phyloP scores from a whole-genome alignment of 768 basidiomycete genomes.

The Russula abietina region DNA sequence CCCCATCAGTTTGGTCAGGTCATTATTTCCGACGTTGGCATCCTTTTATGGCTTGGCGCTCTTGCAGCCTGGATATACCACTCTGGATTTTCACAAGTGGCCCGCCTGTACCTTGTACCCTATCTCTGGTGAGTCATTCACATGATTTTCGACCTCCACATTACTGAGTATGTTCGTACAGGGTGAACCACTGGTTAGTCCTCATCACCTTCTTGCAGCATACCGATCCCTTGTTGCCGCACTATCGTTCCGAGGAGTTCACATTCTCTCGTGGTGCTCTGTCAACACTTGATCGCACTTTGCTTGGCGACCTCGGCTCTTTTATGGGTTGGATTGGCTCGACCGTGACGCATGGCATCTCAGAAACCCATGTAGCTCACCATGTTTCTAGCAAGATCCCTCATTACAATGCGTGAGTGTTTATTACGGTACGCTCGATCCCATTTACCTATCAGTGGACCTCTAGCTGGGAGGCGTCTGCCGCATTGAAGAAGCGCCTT shows the following conservation, averaged over 20 bases:
- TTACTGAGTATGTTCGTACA: slow-evolving; percentile 26
- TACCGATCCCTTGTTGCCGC: slow-evolving; percentile 91
- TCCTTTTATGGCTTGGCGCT: slow-evolving; percentile 63
- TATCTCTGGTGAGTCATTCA: slow-evolving; percentile 62
- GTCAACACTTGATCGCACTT: slow-evolving; percentile 79
- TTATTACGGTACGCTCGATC: neutral
- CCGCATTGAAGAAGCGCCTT: slow-evolving; percentile 72
- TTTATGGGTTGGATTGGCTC: slow-evolving; percentile 84
- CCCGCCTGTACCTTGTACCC: slow-evolving; percentile 76
- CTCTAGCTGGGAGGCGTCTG: slow-evolving; percentile 80
- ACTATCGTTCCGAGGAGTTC: slow-evolving; percentile 86
- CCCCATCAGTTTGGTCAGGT: slow-evolving; percentile 73
- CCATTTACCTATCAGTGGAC: neutral
- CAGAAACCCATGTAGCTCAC: slow-evolving; percentile 89
- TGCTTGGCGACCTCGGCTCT: slow-evolving; percentile 71
- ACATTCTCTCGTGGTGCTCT: slow-evolving; percentile 93
- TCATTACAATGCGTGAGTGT: slow-evolving; percentile 74
- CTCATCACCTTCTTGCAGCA: slow-evolving; percentile 97
- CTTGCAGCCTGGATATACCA: slow-evolving; percentile 50
- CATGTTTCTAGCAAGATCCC: slow-evolving; percentile 95
- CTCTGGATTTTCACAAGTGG: slow-evolving; percentile 65
- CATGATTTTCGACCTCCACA: too few relatives aligned
- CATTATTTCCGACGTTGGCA: slow-evolving; percentile 75
- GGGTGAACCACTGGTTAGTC: slow-evolving; percentile 93
- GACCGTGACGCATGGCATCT: slow-evolving; percentile 84